These are phyloP conservation scores for Dictyostelium brefeldianum DNA, from an alignment of 78 protist genomes.

Conservation along the genomic window DNA sequence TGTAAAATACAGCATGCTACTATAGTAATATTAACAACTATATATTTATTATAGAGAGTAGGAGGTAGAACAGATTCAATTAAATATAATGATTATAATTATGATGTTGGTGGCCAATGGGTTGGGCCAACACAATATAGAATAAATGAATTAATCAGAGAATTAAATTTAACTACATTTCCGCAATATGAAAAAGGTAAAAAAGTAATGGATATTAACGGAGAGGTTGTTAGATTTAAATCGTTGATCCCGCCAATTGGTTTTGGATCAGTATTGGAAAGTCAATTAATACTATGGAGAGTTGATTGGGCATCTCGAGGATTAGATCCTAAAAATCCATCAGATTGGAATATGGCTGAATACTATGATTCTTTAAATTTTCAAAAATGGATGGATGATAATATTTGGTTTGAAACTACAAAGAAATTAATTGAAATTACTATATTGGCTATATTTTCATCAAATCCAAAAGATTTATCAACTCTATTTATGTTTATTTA, in stretches of 20 bases:
- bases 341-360: not conserved
- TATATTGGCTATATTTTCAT: not conserved
- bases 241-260: slow-evolving; percentile 12
- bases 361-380: slow-evolving; percentile 14
- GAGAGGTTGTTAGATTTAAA: not conserved
- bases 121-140: slow-evolving; percentile 50
- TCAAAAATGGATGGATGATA: slow-evolving; percentile 25
- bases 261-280: not conserved
- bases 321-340: not conserved
- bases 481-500: not conserved
- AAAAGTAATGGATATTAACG: slow-evolving; percentile 22
- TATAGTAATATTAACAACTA: not conserved
- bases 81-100: slow-evolving; percentile 11
- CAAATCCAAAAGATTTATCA: slow-evolving; percentile 29
- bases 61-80: slow-evolving; percentile 54
- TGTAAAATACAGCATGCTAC: not conserved
- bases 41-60: slow-evolving; percentile 20
- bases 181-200: slow-evolving; percentile 63
- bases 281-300: not conserved
- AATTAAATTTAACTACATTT: slow-evolving; percentile 19
- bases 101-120: slow-evolving; percentile 78
- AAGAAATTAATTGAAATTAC: slow-evolving; percentile 34
- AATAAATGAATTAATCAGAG: slow-evolving; percentile 4
- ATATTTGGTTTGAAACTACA: not conserved
- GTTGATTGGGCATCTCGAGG: not conserved